Evolutionary conservation across 148 eudicot genomes (phyloP), one percentile per base, ranked within the genome.

Genomic region (Spergularia marina): DNA sequence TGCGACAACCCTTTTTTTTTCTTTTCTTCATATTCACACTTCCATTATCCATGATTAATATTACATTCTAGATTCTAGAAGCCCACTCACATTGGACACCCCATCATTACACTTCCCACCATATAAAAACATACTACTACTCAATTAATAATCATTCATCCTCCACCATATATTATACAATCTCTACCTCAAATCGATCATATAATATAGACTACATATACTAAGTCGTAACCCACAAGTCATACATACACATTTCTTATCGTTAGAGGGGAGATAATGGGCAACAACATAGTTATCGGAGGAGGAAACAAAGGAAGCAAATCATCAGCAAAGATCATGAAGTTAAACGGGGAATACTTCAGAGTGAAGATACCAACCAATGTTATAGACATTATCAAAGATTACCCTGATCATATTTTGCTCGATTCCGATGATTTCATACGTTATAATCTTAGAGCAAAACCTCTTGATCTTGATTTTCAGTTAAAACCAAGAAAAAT

Each of bases 371-470:
- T 85, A 11, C 94, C 98, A 3, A 53, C 75, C 0, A 81, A 55
- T 36, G 91, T 89, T 12, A 34, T n/a, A 21, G 92, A 93, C 77
- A 79, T 89, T 14, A 76, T 88, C 8, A 81, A 78, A 47, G 86
- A 88, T 71, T 86, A 93, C 81, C 94, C 98, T 2, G 82, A 84
- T 71, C 86, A 91, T 60, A 80, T 93, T 25, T 75, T 93, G 23
- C 64, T 93, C 65, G 98, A 93, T 75, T 88, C 94, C 5, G 75
- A 81, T 6, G 75, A 84, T 0, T 89, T 91, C 0, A 74, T 82
- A 51, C 83, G 56, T n/a, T 86, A 69, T 76, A 90, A 89, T 18
- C 78, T 93, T 49, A 82, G 98, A 80, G 91, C 98, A 3, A 85
- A 79, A 72, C 91, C 89, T 12, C 69, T 93, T 7, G 81, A 77